Evolutionary conservation across 2,329 filamentous ascomycete genomes (phyloP).

Genomic region (Botrytis porri): DNA sequence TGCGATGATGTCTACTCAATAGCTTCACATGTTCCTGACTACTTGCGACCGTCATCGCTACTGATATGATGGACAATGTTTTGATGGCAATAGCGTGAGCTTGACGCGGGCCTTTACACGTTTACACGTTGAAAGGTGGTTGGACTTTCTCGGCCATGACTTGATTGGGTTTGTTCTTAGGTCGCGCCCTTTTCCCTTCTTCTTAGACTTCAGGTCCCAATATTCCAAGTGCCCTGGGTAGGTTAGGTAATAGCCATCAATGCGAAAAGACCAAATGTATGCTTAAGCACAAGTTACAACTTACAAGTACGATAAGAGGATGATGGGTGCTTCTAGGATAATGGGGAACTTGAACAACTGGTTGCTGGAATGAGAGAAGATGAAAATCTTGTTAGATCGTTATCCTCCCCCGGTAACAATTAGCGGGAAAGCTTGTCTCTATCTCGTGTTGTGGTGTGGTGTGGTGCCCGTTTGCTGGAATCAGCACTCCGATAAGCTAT

Average conservation of each 20-base stretch:
- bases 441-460: neutral
- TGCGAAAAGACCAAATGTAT: neutral
- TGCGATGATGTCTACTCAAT: neutral
- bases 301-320: neutral
- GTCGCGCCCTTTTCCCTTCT: neutral
- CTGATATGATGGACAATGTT: neutral
- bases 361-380: neutral
- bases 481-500: neutral
- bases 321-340: neutral
- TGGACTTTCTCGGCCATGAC: neutral
- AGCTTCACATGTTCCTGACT: conserved; percentile 5
- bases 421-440: neutral
- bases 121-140: neutral
- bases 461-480: neutral
- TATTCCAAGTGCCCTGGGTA: neutral
- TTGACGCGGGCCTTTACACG: neutral
- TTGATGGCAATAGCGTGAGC: neutral
- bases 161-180: neutral
- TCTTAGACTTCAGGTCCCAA: too few relatives aligned
- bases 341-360: neutral
- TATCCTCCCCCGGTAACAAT: neutral
- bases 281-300: neutral
- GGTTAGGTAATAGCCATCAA: neutral
- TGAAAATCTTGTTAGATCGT: neutral
- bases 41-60: neutral